Percentiles rank a stretch among this genome's conserved stretches.
Evolutionary conservation across 139 green algal genomes (phyloP).

Genomic region (Chlorella vulgaris): DNA sequence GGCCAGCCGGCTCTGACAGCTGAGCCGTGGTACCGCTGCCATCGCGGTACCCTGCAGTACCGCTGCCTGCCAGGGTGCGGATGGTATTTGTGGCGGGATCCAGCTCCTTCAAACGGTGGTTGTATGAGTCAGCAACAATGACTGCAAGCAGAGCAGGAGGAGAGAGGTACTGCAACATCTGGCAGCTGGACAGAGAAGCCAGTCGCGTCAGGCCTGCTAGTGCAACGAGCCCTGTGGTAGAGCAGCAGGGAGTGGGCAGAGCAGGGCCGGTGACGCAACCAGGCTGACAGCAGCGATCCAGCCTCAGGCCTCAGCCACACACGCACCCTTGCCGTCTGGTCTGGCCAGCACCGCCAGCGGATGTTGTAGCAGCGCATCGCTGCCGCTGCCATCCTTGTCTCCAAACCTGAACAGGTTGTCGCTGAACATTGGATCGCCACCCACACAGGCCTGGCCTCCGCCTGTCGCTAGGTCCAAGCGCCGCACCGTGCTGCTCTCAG

Average conservation of each 20-base stretch:
- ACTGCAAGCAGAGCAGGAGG: constrained; percentile 30
- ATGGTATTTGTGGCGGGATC: constrained; percentile 56
- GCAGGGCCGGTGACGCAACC: too few relatives aligned
- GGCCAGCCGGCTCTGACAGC: constrained; percentile 76
- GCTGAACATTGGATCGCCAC: constrained; percentile 74
- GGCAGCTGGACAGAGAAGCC: too few relatives aligned
- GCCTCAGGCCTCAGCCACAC: neutral
- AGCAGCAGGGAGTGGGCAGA: too few relatives aligned
- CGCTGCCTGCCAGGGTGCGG: constrained; percentile 64
- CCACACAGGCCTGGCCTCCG: constrained; percentile 45
- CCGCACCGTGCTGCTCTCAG: constrained; percentile 72
- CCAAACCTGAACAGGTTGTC: constrained; percentile 88
- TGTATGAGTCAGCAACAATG: constrained; percentile 82
- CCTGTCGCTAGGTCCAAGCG: constrained; percentile 62
- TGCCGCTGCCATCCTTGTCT: constrained; percentile 68
- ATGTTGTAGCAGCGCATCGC: constrained; percentile 69
- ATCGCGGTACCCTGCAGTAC: constrained; percentile 62
- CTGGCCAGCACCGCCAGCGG: constrained; percentile 55
- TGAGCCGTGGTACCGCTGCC: constrained; percentile 51
- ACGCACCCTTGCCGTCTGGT: constrained; percentile 32
- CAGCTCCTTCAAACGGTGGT: constrained; percentile 78
- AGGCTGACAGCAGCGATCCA: neutral
- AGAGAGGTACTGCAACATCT: neutral
- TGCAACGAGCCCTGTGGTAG: too few relatives aligned
- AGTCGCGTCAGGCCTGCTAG: too few relatives aligned